A percentile compares a stretch with the other conserved stretches of the same genome.
phyloP scores from a whole-genome alignment of 176 grass and related monocot species.

The Panicum miliaceum region DNA sequence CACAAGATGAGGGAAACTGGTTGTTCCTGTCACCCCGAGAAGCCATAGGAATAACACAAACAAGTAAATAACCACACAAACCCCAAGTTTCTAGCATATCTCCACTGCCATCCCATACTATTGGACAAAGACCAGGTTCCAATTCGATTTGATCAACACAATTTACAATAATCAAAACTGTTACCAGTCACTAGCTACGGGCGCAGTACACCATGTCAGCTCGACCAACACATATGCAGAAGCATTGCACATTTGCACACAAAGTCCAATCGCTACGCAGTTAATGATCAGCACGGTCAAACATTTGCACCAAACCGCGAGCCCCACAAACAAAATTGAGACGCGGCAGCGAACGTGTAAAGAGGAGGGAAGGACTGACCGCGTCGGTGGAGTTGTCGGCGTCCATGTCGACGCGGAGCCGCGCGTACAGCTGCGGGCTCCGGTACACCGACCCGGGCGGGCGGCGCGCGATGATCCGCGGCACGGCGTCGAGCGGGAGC shows the following conservation, averaged over 20 bases:
- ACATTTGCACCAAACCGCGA: neutral
- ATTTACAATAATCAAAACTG: slow-evolving; percentile 39
- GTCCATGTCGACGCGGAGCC: slow-evolving; percentile 85
- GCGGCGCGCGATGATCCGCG: slow-evolving; percentile 74
- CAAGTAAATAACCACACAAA: slow-evolving; percentile 25
- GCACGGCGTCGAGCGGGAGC: slow-evolving; percentile 81
- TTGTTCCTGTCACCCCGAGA: neutral
- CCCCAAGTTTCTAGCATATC: slow-evolving; percentile 3
- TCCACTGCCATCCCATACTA: slow-evolving; percentile 10
- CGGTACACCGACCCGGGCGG: slow-evolving; percentile 83
- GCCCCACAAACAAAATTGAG: neutral
- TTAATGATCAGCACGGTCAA: slow-evolving; percentile 9
- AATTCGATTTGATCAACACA: slow-evolving; percentile 30
- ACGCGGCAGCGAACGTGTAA: neutral
- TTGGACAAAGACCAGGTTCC: slow-evolving; percentile 23
- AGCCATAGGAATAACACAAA: neutral
- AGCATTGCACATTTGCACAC: neutral
- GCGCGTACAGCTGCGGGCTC: slow-evolving; percentile 84
- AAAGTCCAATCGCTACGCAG: neutral
- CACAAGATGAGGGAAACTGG: neutral
- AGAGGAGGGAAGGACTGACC: slow-evolving; percentile 53
- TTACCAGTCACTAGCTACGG: slow-evolving; percentile 2
- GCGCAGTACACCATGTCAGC: neutral
- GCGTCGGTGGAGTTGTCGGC: slow-evolving; percentile 86
- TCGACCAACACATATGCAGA: slow-evolving; percentile 5